Evolutionary conservation across 805 yeast genomes (phyloP).

Genomic region (Spathaspora sp.): DNA sequence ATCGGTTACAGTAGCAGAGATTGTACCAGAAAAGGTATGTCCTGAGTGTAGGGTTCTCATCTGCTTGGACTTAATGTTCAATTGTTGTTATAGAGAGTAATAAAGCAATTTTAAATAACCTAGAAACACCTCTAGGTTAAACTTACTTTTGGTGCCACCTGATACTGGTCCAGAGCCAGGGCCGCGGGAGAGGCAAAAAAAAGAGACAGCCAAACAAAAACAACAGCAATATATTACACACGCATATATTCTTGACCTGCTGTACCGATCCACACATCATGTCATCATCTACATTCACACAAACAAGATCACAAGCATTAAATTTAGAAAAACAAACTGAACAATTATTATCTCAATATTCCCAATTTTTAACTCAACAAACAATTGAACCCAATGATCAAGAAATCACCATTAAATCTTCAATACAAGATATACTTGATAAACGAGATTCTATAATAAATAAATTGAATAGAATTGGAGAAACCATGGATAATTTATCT

Average conservation of each 20-base stretch:
- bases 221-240: background rate
- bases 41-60: too few species aligned
- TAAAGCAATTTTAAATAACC: too few species aligned
- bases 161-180: too few species aligned
- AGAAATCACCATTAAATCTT: constrained; percentile 13
- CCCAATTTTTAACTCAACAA: constrained; percentile 25
- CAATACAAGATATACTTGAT: constrained; percentile 22
- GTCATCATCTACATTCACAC: constrained; percentile 53
- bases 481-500: constrained; percentile 54
- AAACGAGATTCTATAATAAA: constrained; percentile 51
- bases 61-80: too few species aligned
- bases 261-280: constrained; percentile 6
- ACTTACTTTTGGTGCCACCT: too few species aligned
- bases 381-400: constrained; percentile 19
- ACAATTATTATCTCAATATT: constrained; percentile 39
- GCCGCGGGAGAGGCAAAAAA: too few species aligned
- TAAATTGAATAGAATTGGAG: constrained; percentile 50
- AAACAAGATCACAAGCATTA: constrained; percentile 65
- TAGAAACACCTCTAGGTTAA: too few species aligned
- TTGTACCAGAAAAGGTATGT: too few species aligned
- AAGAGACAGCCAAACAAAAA: background rate
- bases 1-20: background rate
- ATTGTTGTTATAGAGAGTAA: too few species aligned
- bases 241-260: background rate
- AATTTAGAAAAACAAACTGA: constrained; percentile 73